These are phyloP conservation scores for Talaromyces sp. DNA, from an alignment of 2,329 filamentous ascomycete genomes.

Conservation along the genomic window DNA sequence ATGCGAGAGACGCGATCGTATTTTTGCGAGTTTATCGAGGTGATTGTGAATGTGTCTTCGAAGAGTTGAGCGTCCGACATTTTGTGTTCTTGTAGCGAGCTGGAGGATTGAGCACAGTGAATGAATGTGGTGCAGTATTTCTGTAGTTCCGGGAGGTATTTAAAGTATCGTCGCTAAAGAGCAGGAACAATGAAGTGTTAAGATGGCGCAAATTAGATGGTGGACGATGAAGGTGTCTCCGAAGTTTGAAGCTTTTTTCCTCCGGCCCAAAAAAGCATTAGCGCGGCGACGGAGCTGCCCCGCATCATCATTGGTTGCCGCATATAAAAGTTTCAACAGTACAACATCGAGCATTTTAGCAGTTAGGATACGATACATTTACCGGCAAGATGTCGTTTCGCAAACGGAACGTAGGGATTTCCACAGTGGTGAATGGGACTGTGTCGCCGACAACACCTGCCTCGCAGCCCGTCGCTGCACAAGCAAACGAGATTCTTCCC, in stretches of 20 bases:
- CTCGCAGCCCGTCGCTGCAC: slow-evolving; percentile 27
- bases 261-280: slow-evolving; percentile 21
- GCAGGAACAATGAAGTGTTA: background rate
- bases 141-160: background rate
- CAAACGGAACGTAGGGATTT: slow-evolving; percentile 62
- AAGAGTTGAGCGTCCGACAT: slow-evolving; percentile 88
- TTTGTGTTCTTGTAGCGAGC: slow-evolving; percentile 37
- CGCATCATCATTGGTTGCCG: slow-evolving; percentile 16
- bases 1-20: slow-evolving; percentile 95
- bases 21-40: slow-evolving; percentile 73
- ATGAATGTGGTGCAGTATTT: background rate
- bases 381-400: slow-evolving; percentile 59
- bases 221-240: background rate
- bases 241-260: slow-evolving; percentile 28
- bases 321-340: slow-evolving; percentile 7
- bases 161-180: background rate
- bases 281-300: slow-evolving; percentile 23
- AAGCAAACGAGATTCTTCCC: slow-evolving; percentile 31
- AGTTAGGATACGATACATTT: background rate
- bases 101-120: slow-evolving; percentile 18
- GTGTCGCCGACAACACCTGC: slow-evolving; percentile 27
- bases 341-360: background rate
- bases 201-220: background rate
- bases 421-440: slow-evolving; percentile 38
- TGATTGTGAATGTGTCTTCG: slow-evolving; percentile 86